phyloP scores from a whole-genome alignment of 176 grass and related monocot species.

The Coix lacrymajobi region DNA sequence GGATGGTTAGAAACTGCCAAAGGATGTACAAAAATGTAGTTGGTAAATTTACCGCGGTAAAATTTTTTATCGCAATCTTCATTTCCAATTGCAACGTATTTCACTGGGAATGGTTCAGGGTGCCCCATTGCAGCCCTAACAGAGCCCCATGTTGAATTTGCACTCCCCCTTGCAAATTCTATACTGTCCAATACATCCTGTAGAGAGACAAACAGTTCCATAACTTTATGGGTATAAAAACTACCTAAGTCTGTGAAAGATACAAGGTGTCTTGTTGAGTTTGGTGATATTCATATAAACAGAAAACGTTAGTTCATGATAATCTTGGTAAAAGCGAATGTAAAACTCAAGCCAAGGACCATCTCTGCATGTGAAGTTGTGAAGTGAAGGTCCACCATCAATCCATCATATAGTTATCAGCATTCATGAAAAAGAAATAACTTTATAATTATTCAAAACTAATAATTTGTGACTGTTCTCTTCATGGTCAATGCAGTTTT shows the following conservation, averaged over 20 bases:
- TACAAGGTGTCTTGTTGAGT: not conserved
- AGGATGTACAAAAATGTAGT: not conserved
- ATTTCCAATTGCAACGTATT: conserved; percentile 91
- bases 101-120: conserved; percentile 83
- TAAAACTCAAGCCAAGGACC: not conserved
- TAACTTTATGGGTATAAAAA: not conserved
- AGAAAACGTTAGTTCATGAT: not conserved
- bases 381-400: not conserved
- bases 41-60: conserved; percentile 47
- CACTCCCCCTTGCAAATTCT: conserved; percentile 85
- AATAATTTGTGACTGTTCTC: not conserved
- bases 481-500: not conserved
- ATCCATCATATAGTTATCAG: not conserved
- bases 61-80: conserved; percentile 80
- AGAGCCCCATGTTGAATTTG: conserved; percentile 86
- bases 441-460: not conserved
- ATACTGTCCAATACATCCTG: conserved; percentile 88
- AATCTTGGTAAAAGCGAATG: not conserved
- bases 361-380: not conserved
- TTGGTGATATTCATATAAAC: not conserved
- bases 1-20: not conserved
- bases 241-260: not conserved
- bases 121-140: conserved; percentile 91
- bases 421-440: not conserved
- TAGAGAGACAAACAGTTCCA: not conserved